Evolutionary conservation across 2,329 filamentous ascomycete genomes (phyloP).

Genomic region (Phialocephala subalpina): DNA sequence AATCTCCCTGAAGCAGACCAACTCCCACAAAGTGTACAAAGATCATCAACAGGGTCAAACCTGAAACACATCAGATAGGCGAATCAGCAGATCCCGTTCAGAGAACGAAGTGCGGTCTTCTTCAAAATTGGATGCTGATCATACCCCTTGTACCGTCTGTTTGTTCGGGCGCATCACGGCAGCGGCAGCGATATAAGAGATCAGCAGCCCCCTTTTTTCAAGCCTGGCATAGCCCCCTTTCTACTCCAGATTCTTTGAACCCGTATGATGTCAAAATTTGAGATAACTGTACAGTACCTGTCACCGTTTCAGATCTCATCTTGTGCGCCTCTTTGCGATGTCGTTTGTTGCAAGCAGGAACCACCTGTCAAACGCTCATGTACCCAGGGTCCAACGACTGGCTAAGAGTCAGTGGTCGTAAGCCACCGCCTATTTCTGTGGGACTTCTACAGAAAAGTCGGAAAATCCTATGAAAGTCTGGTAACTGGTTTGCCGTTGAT

Average conservation of each 20-base stretch:
- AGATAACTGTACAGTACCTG: slow-evolving; percentile 8
- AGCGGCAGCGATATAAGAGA: background rate
- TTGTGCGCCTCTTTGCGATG: background rate
- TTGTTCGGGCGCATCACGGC: background rate
- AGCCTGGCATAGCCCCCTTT: slow-evolving; percentile 1
- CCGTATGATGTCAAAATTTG: background rate
- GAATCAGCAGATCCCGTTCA: slow-evolving; percentile 21
- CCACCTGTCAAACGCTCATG: slow-evolving; percentile 7
- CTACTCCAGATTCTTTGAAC: background rate
- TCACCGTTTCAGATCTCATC: slow-evolving; percentile 12
- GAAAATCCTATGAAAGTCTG: background rate
- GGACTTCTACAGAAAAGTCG: background rate
- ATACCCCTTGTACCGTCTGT: background rate
- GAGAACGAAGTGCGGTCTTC: slow-evolving; percentile 3
- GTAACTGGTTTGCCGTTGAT: background rate
- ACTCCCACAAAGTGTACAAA: background rate
- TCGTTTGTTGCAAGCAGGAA: background rate
- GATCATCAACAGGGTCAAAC: background rate
- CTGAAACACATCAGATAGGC: slow-evolving; percentile 28
- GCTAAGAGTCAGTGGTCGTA: background rate
- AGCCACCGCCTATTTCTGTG: background rate
- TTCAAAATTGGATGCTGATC: background rate
- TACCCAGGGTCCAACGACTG: background rate
- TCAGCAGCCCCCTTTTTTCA: slow-evolving; percentile 7
- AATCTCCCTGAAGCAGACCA: background rate